Conservation (phyloP, 2,329 filamentous ascomycete species). For the Neopestalotiopsis clavispora region DNA sequence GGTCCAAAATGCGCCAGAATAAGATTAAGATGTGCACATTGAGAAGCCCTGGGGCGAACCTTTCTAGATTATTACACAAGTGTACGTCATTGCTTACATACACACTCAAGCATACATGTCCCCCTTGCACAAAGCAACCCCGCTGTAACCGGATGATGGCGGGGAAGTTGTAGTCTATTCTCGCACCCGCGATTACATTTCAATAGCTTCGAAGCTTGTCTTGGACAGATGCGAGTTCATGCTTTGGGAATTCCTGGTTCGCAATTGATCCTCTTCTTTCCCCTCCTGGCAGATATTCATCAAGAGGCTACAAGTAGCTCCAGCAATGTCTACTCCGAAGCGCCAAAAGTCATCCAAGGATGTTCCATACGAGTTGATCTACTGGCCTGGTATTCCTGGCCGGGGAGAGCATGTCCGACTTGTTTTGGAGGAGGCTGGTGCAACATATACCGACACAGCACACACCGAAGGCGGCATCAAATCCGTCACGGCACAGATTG, state of each 20-base stretch:
- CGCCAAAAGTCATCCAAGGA: conserved; percentile 48
- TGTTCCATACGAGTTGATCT: conserved; percentile 67
- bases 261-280: no score
- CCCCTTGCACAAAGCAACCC: no score
- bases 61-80: no score
- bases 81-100: no score
- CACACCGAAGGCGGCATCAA: conserved; percentile 53
- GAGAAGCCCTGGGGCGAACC: no score
- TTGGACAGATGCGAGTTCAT: background rate
- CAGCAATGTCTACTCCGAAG: conserved; percentile 28
- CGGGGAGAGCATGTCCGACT: conserved; percentile 78
- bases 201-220: background rate
- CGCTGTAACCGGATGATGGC: background rate
- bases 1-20: no score
- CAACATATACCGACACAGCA: conserved; percentile 67
- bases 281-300: background rate
- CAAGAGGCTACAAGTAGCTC: no score
- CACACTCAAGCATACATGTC: no score
- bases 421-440: conserved; percentile 70
- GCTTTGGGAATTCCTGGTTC: no score
- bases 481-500: conserved; percentile 53
- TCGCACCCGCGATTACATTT: background rate
- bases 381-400: conserved; percentile 75
- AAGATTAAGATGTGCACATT: no score
- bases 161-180: background rate